These are phyloP conservation scores for Dinochytrium kinnereticum DNA, from an alignment of 371 early-diverging fungal genomes.

Conservation along the genomic window DNA sequence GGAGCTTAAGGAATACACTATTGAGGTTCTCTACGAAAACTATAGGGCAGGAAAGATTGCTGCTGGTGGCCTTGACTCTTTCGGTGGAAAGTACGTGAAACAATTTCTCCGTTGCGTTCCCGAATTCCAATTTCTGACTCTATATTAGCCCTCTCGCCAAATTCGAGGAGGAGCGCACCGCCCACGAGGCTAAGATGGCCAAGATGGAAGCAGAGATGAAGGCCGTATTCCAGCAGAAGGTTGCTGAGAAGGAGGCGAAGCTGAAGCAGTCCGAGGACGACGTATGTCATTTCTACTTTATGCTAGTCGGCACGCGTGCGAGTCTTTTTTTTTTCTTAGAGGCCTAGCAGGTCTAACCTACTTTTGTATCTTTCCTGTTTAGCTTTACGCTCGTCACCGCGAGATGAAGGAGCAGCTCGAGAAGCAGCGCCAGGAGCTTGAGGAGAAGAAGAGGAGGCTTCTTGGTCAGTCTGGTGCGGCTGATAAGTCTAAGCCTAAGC, in stretches of 20 bases:
- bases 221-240: slow-evolving; percentile 97
- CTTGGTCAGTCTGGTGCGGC: slow-evolving; percentile 76
- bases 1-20: slow-evolving; percentile 57
- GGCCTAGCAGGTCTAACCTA: no score
- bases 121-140: neutral
- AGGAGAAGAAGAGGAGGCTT: slow-evolving; percentile 89
- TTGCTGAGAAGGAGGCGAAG: slow-evolving; percentile 96
- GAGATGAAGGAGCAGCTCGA: slow-evolving; percentile 97
- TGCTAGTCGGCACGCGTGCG: neutral
- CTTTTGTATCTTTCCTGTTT: slow-evolving; percentile 3
- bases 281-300: slow-evolving; percentile 43
- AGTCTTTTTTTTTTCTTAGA: neutral
- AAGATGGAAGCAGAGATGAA: slow-evolving; percentile 99
- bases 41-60: slow-evolving; percentile 52
- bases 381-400: slow-evolving; percentile 92
- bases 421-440: slow-evolving; percentile 88
- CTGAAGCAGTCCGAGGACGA: slow-evolving; percentile 97
- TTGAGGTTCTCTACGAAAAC: slow-evolving; percentile 56
- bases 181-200: slow-evolving; percentile 93
- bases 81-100: slow-evolving; percentile 23
- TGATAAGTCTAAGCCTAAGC: slow-evolving; percentile 36
- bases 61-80: slow-evolving; percentile 31
- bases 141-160: slow-evolving; percentile 75
- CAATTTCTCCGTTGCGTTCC: neutral
- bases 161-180: slow-evolving; percentile 89